Percentiles rank a stretch among this genome's conserved stretches.
Evolutionary conservation across 225 moss, liverwort and hornwort species (phyloP).

Genomic region (Thuidium tamariscinum): DNA sequence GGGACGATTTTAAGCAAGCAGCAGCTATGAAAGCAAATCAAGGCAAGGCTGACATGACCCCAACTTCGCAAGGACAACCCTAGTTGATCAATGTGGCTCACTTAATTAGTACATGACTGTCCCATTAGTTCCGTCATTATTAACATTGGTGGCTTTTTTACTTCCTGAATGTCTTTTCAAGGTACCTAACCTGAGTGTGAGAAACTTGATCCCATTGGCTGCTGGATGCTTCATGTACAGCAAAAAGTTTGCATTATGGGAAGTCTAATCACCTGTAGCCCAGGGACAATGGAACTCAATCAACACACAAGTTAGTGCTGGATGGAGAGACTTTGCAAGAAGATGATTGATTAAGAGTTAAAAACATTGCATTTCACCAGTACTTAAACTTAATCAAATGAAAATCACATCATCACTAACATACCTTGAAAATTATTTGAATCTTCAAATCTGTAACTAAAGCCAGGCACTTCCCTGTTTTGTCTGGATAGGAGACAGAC

Average conservation of each 20-base stretch:
- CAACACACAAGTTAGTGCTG: not conserved
- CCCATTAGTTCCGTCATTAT: conserved; percentile 15
- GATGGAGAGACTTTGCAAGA: not conserved
- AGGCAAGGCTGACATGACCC: conserved; percentile 12
- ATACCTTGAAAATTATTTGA: not conserved
- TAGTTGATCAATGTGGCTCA: not conserved
- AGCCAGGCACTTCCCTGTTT: not conserved
- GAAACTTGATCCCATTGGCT: not conserved
- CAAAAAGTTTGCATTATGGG: not conserved
- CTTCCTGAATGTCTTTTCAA: conserved; percentile 10
- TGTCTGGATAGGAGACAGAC: not conserved
- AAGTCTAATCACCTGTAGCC: not conserved
- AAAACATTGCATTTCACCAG: not conserved
- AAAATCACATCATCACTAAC: not conserved
- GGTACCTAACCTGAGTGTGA: not conserved
- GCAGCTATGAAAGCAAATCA: conserved; percentile 17
- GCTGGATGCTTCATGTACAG: not conserved
- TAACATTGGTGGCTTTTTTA: conserved; percentile 32
- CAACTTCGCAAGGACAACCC: not conserved
- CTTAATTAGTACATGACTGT: not conserved
- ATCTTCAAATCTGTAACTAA: not conserved
- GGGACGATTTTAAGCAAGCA: not conserved
- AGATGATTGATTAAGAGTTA: not conserved
- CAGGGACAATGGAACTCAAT: not conserved
- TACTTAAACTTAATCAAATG: not conserved